A percentile compares a stretch with the other conserved stretches of the same genome.
Evolutionary conservation across 2,329 filamentous ascomycete genomes (phyloP).

Genomic region (Claviceps citrina): DNA sequence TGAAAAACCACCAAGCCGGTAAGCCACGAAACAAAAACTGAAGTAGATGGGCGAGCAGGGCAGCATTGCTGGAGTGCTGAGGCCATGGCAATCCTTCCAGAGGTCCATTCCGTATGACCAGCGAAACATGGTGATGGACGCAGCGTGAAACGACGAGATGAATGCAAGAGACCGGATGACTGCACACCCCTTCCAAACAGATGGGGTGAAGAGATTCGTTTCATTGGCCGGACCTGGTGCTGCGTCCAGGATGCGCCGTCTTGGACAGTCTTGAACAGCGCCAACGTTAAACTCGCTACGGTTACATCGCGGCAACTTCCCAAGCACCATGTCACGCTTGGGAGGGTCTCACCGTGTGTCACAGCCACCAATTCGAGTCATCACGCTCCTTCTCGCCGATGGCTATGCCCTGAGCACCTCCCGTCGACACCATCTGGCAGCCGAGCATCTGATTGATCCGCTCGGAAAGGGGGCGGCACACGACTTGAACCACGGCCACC

Average conservation of each 20-base stretch:
- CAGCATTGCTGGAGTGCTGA: background rate
- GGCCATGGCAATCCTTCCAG: background rate
- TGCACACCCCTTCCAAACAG: background rate
- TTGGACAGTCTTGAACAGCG: background rate
- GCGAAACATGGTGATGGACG: background rate
- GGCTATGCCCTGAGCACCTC: background rate
- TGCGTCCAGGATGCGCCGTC: constrained; percentile 1
- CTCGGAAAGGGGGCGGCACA: background rate
- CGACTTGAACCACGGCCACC: background rate
- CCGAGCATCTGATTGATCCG: constrained; percentile 1
- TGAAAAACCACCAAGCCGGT: background rate
- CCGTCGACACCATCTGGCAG: background rate
- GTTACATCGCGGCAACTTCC: constrained; percentile 8
- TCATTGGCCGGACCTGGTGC: constrained; percentile 1
- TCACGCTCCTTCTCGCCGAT: background rate
- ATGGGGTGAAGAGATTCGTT: background rate
- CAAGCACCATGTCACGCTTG: constrained; percentile 2
- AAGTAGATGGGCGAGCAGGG: background rate
- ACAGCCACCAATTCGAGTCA: constrained; percentile 4
- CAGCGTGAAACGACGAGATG: background rate
- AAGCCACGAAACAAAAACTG: background rate
- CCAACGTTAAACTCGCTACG: constrained; percentile 5
- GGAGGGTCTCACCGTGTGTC: background rate
- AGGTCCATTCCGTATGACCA: too few species aligned
- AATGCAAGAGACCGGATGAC: background rate